Conservation (phyloP, 2,329 filamentous ascomycete species). For the Colletotrichum australisinense region DNA sequence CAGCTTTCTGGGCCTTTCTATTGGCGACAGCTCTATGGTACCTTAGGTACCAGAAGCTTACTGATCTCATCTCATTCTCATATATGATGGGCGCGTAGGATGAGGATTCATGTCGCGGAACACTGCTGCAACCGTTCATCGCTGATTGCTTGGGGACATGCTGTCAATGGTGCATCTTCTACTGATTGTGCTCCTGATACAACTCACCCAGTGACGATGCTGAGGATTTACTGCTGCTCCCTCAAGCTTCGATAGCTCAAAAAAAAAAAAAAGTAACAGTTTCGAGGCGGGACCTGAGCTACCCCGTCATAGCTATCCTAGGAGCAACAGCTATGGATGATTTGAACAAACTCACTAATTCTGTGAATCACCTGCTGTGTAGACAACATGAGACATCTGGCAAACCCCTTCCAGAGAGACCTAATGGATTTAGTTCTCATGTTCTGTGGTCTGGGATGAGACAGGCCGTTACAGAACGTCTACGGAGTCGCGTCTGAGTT, state of each 20-base stretch:
- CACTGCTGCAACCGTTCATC: neutral
- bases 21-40: neutral
- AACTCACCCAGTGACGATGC: neutral
- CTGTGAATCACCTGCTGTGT: neutral
- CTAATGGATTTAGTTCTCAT: neutral
- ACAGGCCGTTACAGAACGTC: slow-evolving; percentile 28
- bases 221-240: neutral
- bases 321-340: neutral
- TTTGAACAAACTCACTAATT: neutral
- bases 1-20: neutral
- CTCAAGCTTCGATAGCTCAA: neutral
- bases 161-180: neutral
- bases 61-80: neutral
- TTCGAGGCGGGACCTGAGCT: neutral
- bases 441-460: neutral
- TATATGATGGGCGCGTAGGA: neutral
- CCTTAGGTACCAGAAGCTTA: neutral
- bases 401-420: neutral
- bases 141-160: neutral
- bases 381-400: neutral
- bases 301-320: neutral
- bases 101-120: neutral
- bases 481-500: slow-evolving; percentile 26
- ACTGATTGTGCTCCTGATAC: no score
- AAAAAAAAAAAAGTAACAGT: neutral